Conservation (phyloP, 2,329 filamentous ascomycete species). For the Alternaria sp. region DNA sequence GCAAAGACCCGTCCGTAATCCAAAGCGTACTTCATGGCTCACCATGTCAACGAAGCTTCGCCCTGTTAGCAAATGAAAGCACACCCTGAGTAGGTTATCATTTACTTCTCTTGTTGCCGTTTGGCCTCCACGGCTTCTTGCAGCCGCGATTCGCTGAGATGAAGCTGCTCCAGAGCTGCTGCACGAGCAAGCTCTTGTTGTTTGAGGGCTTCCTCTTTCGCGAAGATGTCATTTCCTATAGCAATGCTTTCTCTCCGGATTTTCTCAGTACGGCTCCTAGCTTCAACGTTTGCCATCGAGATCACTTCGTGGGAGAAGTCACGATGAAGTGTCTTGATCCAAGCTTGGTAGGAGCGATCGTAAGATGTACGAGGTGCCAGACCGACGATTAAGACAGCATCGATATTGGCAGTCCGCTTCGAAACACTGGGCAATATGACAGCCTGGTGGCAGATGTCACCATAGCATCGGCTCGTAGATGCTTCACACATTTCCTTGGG, state of each 20-base stretch:
- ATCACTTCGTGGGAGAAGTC: conserved; percentile 3
- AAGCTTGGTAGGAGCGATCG: neutral
- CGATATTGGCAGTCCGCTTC: neutral
- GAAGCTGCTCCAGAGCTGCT: neutral
- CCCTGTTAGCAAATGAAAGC: neutral
- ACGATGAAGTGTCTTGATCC: conserved; percentile 5
- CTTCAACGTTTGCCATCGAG: neutral
- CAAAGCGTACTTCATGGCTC: neutral
- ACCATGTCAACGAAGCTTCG: neutral
- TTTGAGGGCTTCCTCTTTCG: neutral
- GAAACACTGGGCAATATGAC: neutral
- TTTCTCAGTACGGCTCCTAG: neutral
- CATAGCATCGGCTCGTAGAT: conserved; percentile 3
- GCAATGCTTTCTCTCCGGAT: neutral
- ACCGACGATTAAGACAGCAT: neutral
- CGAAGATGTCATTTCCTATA: neutral
- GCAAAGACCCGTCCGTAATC: neutral
- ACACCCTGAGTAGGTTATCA: neutral
- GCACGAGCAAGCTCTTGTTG: neutral
- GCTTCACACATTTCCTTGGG: neutral
- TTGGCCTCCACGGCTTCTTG: neutral
- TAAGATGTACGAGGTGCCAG: conserved; percentile 4
- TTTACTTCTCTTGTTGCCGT: neutral
- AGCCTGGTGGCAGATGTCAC: conserved; percentile 1
- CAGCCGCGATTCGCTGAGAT: neutral